Conservation (phyloP, 345 rosid species). For the Populus simonii region DNA sequence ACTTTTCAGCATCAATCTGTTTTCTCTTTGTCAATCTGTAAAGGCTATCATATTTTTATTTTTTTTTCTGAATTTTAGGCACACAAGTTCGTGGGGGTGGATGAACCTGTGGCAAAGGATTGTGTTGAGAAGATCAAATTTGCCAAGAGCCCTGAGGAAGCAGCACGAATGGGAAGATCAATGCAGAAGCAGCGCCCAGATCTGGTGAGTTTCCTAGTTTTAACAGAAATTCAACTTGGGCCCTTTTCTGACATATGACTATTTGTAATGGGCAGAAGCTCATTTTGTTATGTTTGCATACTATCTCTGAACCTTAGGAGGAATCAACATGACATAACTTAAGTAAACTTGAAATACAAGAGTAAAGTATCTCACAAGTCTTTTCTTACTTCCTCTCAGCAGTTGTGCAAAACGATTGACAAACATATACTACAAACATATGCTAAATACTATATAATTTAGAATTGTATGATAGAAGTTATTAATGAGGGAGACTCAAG, state of each 20-base stretch:
- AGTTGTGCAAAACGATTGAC: neutral
- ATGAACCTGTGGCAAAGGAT: conserved; percentile 50
- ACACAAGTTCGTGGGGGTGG: conserved; percentile 55
- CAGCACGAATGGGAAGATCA: conserved; percentile 75
- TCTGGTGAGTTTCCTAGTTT: conserved; percentile 46
- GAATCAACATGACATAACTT: neutral
- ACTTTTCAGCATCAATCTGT: conserved; percentile 5
- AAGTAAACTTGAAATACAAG: neutral
- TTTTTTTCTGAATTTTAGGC: conserved; percentile 41
- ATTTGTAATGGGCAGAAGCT: neutral
- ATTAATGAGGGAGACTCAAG: too few species aligned
- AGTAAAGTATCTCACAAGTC: neutral
- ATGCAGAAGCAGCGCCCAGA: conserved; percentile 56
- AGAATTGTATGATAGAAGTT: too few species aligned
- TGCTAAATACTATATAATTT: too few species aligned
- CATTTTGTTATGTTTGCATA: neutral
- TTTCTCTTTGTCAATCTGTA: conserved; percentile 6
- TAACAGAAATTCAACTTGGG: neutral
- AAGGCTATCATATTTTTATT: neutral
- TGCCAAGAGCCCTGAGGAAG: conserved; percentile 86
- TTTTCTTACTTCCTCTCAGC: neutral
- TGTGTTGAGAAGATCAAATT: conserved; percentile 59
- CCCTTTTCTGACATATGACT: neutral
- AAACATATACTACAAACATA: neutral
- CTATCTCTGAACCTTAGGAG: neutral